These are phyloP conservation scores for Diplodia sapinea DNA, from an alignment of 2,329 filamentous ascomycete genomes.

Conservation along the genomic window DNA sequence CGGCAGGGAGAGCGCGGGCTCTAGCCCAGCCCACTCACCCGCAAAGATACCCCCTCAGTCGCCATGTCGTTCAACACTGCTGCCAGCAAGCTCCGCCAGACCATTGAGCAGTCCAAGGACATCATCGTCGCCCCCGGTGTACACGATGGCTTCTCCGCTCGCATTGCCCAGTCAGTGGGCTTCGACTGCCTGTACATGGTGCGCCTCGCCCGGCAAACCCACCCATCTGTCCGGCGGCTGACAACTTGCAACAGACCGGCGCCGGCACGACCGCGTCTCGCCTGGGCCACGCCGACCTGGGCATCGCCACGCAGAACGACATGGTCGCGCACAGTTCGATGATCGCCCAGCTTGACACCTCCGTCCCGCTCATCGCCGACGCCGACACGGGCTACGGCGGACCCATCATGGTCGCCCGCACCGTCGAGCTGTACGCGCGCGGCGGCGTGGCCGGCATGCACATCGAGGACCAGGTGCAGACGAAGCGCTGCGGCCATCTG, in stretches of 20 bases:
- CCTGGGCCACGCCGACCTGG: conserved; percentile 68
- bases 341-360: conserved; percentile 65
- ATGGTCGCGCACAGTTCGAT: conserved; percentile 69
- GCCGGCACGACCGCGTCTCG: conserved; percentile 66
- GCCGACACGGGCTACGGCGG: conserved; percentile 32
- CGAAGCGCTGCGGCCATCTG: conserved; percentile 51
- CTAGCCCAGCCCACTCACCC: neutral
- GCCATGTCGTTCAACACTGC: conserved; percentile 26
- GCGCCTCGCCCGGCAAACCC: conserved; percentile 34
- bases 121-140: conserved; percentile 67
- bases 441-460: conserved; percentile 43
- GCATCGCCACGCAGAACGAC: conserved; percentile 65
- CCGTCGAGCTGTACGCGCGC: conserved; percentile 37
- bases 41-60: neutral
- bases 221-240: conserved; percentile 1
- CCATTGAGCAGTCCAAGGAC: conserved; percentile 43
- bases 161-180: conserved; percentile 66
- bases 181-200: conserved; percentile 73
- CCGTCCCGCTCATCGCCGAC: conserved; percentile 35
- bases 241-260: conserved; percentile 57
- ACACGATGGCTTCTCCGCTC: conserved; percentile 70
- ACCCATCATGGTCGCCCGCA: conserved; percentile 35
- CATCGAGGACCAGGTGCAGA: conserved; percentile 47
- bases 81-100: conserved; percentile 36
- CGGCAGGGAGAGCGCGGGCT: neutral